phyloP scores from a whole-genome alignment of 164 flowering plant genomes.

The Buxus sempervirens region DNA sequence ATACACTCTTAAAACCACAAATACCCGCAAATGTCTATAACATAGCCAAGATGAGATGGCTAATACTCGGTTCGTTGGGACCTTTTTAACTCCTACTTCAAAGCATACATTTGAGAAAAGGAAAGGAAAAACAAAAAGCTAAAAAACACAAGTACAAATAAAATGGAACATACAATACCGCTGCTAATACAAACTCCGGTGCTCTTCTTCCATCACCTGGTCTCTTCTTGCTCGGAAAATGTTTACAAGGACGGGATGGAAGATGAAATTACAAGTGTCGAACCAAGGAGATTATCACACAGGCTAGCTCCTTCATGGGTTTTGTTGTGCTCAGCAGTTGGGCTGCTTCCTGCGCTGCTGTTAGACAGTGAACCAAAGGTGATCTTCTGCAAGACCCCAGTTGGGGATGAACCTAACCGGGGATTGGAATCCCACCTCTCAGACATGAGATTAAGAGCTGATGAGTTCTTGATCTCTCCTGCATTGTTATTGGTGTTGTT shows the following conservation, averaged over 20 bases:
- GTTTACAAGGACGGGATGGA: constrained; percentile 35
- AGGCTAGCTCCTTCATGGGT: constrained; percentile 30
- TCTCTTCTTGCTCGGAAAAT: not conserved
- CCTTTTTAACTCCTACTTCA: too few relatives aligned
- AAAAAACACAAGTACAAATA: too few relatives aligned
- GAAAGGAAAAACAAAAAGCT: too few relatives aligned
- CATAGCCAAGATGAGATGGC: too few relatives aligned
- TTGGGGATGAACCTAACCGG: constrained; percentile 62
- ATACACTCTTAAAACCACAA: too few relatives aligned
- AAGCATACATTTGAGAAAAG: too few relatives aligned
- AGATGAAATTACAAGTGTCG: constrained; percentile 30
- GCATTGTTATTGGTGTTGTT: constrained; percentile 33
- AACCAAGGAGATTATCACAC: constrained; percentile 33
- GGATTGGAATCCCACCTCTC: constrained; percentile 60
- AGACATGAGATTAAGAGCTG: constrained; percentile 56
- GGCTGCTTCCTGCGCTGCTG: constrained; percentile 86
- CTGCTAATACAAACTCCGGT: too few relatives aligned
- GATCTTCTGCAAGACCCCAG: constrained; percentile 67
- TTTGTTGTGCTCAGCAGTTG: constrained; percentile 41
- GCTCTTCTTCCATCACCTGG: constrained; percentile 6
- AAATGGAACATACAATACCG: too few relatives aligned
- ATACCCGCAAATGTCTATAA: too few relatives aligned
- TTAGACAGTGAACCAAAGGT: constrained; percentile 66
- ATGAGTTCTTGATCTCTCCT: constrained; percentile 24
- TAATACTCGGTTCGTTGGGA: too few relatives aligned